Conservation (phyloP, 1,284 basidiomycete species). For the Takashimella koratensis region DNA sequence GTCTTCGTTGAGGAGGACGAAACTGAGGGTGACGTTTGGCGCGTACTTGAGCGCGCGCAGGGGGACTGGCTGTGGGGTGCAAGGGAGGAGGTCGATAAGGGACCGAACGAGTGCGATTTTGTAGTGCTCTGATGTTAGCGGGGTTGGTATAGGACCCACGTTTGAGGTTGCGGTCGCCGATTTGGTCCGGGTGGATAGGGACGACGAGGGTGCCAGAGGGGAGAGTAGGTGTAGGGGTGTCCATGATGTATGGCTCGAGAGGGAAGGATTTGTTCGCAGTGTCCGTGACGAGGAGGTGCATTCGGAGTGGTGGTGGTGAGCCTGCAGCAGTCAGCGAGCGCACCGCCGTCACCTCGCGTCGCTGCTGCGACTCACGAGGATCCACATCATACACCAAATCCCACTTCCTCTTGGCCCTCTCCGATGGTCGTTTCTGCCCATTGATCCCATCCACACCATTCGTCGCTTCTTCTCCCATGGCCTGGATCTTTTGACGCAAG, state of each 20-base stretch:
- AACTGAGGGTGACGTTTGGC: conserved; percentile 59
- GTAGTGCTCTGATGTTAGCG: conserved; percentile 27
- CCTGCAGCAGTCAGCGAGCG: conserved; percentile 5
- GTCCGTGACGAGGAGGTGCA: conserved; percentile 27
- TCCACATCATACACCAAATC: conserved; percentile 17
- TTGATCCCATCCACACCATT: conserved; percentile 36
- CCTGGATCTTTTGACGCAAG: conserved; percentile 16
- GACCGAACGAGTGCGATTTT: conserved; percentile 53
- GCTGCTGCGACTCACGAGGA: conserved; percentile 14
- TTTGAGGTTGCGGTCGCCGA: conserved; percentile 26
- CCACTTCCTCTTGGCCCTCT: conserved; percentile 23
- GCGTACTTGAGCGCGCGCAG: conserved; percentile 59
- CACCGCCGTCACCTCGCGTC: conserved; percentile 3
- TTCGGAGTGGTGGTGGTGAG: conserved; percentile 16
- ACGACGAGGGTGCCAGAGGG: conserved; percentile 33
- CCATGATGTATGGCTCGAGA: conserved; percentile 39
- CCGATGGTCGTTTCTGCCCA: conserved; percentile 11
- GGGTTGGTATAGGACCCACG: conserved; percentile 18
- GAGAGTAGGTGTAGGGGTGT: conserved; percentile 5
- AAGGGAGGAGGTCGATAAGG: conserved; percentile 55
- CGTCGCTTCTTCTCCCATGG: conserved; percentile 21
- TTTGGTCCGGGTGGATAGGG: conserved; percentile 31
- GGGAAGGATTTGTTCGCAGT: conserved; percentile 31
- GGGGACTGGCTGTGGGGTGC: conserved; percentile 49
- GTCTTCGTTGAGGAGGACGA: conserved; percentile 76